Evolutionary conservation across 202 grass and related monocot genomes (phyloP), one percentile per base, ranked within the genome.

Genomic region (Dendrocalamus latiflorus): DNA sequence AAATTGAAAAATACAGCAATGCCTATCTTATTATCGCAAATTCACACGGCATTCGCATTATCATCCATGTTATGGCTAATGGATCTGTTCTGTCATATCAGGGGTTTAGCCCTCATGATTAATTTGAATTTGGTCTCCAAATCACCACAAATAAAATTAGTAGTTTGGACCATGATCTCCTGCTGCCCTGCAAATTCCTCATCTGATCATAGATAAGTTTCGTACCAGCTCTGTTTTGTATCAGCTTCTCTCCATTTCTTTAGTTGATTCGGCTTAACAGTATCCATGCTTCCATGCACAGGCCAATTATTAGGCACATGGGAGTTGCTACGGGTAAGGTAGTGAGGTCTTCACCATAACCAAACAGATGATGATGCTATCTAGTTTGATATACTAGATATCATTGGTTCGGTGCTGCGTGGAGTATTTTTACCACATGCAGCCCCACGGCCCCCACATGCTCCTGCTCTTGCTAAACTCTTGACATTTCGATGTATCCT

Each of bases 281-380:
- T 75, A 79, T 86, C 79, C 68, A 67, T 73, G 57, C 43, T 61
- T 78, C 83, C 66, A 74, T 17, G 84, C 68, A 68, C 30, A 77
- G 64, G 66, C 76, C 84, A 84, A 69, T 90, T 81, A 94, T 91
- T 50, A 75, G 45, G 51, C 83, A 91, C 89, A 89, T 94, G 83
- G 89, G 59, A 70, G 67, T 69, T 75, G 75, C 75, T 84, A 10
- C 24, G 60, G 69, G 37, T 37, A 74, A 30, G 47, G 50, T 65
- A 0, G 55, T 17, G 33, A 70, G 50, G 65, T 41, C 44, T 25
- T 48, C 45, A 15, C 45, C 4, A 48, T 15, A 16, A 48, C 45
- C 45, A 48, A 48, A 48, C 45, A 48, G 14, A 48, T 48, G 45
- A 66, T 70, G 58, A 9, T 76, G 72, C 42, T 90, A 83, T 78